A percentile compares a stretch with the other conserved stretches of the same genome.
phyloP scores from a whole-genome alignment of 1,284 basidiomycete species.

The Cystobasidium slooffiae region DNA sequence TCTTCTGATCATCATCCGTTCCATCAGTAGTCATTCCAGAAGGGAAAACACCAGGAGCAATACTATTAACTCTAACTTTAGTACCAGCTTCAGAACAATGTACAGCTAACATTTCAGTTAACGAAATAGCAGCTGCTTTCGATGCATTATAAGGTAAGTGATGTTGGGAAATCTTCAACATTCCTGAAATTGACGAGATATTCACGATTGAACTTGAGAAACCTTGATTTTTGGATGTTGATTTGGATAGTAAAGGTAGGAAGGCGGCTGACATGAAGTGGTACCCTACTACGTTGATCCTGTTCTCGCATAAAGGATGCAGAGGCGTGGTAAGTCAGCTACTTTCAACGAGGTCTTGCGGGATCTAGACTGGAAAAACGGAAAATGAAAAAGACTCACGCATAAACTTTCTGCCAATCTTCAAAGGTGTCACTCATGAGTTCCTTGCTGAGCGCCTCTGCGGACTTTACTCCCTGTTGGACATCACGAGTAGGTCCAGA shows the following conservation, averaged over 20 bases:
- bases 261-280: constrained; percentile 77
- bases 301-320: background rate
- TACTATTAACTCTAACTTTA: constrained; percentile 68
- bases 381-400: constrained; percentile 53
- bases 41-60: constrained; percentile 64
- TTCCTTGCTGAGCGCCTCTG: constrained; percentile 67
- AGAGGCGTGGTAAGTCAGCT: too few relatives aligned
- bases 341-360: too few relatives aligned
- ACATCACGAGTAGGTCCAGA: constrained; percentile 60
- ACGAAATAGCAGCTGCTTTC: constrained; percentile 73
- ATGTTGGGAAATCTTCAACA: constrained; percentile 65
- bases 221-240: constrained; percentile 62
- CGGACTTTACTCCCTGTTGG: constrained; percentile 65
- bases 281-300: constrained; percentile 57
- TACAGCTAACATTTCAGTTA: constrained; percentile 73
- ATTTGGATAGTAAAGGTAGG: constrained; percentile 72
- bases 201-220: constrained; percentile 72
- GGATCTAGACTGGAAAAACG: too few relatives aligned
- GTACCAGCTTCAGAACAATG: constrained; percentile 67
- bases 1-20: constrained; percentile 26
- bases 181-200: constrained; percentile 73
- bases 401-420: constrained; percentile 65
- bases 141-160: constrained; percentile 73
- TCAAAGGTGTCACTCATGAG: constrained; percentile 66
- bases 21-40: constrained; percentile 33